These are phyloP conservation scores for Gynandropsis gynandra DNA, from an alignment of 345 rosid genomes.

Conservation along the genomic window DNA sequence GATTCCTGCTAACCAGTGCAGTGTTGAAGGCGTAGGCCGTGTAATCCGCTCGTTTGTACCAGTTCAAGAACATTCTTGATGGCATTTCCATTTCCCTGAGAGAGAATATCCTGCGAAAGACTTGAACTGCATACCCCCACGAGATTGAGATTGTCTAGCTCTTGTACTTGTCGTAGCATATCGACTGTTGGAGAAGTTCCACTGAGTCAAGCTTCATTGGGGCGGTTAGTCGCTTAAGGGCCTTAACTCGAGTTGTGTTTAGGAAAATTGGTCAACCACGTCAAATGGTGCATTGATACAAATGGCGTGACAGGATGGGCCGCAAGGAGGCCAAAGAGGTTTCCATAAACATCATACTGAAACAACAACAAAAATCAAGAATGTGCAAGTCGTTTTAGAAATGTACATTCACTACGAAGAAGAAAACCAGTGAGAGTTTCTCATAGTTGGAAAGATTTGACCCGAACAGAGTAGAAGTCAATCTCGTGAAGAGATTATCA, in stretches of 20 bases:
- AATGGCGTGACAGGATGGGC: conserved; percentile 85
- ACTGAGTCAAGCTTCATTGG: conserved; percentile 83
- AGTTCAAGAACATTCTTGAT: too few species aligned
- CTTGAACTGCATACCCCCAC: conserved; percentile 88
- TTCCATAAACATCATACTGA: conserved; percentile 91
- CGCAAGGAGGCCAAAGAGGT: conserved; percentile 82
- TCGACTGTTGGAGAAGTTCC: conserved; percentile 85
- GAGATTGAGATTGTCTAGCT: conserved; percentile 85
- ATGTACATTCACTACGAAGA: too few species aligned
- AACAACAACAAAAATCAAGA: conserved; percentile 8
- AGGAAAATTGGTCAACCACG: conserved; percentile 94
- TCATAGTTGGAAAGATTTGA: too few species aligned
- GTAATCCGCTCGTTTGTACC: too few species aligned
- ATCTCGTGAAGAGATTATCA: too few species aligned
- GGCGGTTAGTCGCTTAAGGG: conserved; percentile 50
- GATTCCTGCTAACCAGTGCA: conserved; percentile 73
- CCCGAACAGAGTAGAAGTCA: too few species aligned
- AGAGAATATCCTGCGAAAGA: conserved; percentile 73
- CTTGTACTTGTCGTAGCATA: conserved; percentile 66
- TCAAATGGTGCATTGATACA: conserved; percentile 93
- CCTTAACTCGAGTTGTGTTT: conserved; percentile 58
- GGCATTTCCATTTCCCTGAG: conserved; percentile 97
- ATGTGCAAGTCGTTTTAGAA: not conserved
- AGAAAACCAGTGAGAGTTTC: too few species aligned
- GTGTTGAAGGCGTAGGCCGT: too few species aligned